phyloP scores from a whole-genome alignment of 1,284 basidiomycete genomes.

The Termitomyces sp. region DNA sequence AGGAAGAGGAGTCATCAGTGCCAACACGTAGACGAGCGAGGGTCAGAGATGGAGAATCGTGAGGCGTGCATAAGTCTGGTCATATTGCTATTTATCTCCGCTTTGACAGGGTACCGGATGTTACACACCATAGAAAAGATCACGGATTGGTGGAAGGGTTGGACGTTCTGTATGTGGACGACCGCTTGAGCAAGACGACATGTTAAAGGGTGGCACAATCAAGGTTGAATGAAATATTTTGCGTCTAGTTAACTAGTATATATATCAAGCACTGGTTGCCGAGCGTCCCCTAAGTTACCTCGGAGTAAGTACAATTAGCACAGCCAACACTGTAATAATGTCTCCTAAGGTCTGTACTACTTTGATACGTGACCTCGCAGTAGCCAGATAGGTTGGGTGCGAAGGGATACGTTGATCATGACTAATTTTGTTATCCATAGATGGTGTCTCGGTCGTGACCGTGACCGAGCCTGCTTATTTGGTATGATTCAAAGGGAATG shows the following conservation, averaged over 20 bases:
- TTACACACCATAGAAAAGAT: conserved; percentile 61
- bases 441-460: not conserved
- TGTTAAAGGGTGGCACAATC: conserved; percentile 1
- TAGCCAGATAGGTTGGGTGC: not conserved
- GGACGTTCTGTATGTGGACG: conserved; percentile 34
- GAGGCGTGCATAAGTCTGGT: conserved; percentile 28
- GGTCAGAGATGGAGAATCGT: conserved; percentile 34
- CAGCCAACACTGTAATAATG: conserved; percentile 12
- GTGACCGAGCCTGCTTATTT: not conserved
- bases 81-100: not conserved
- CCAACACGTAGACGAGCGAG: conserved; percentile 35
- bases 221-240: not conserved
- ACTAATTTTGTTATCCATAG: not conserved
- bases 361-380: conserved; percentile 11
- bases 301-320: conserved; percentile 8
- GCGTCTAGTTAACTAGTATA: conserved; percentile 3
- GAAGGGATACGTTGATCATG: not conserved
- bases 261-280: conserved; percentile 15
- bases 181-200: conserved; percentile 14
- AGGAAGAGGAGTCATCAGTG: conserved; percentile 25
- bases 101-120: not conserved
- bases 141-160: conserved; percentile 71
- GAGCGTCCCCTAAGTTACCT: conserved; percentile 6
- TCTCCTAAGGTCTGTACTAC: conserved; percentile 2
- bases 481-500: not conserved